phyloP scores from a whole-genome alignment of 108 stramenopile genomes.

The Parmales sp. region DNA sequence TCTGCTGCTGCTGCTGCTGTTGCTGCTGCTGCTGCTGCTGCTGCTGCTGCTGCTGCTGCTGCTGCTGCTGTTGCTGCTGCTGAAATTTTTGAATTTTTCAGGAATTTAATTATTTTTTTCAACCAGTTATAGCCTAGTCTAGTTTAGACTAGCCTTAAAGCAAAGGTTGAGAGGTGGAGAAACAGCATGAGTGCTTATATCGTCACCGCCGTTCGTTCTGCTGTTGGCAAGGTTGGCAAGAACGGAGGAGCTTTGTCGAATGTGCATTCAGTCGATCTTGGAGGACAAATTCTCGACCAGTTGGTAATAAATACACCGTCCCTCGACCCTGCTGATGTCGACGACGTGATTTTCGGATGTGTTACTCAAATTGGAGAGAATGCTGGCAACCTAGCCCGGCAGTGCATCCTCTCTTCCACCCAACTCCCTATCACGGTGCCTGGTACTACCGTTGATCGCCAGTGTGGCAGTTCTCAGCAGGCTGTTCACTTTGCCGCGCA shows the following conservation, averaged over 20 bases:
- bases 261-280: neutral
- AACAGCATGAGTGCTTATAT: neutral
- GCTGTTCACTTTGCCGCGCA: conserved; percentile 17
- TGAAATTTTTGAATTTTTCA: too few relatives aligned
- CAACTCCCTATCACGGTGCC: conserved; percentile 28
- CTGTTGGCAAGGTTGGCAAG: neutral
- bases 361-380: conserved; percentile 21
- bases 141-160: too few relatives aligned
- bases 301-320: neutral
- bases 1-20: too few relatives aligned
- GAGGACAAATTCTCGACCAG: neutral
- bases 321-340: conserved; percentile 17
- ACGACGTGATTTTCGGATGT: conserved; percentile 24
- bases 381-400: conserved; percentile 22
- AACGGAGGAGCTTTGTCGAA: neutral
- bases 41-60: too few relatives aligned
- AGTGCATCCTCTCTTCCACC: conserved; percentile 16
- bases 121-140: too few relatives aligned
- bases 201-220: neutral
- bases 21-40: too few relatives aligned
- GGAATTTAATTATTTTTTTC: too few relatives aligned
- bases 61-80: too few relatives aligned
- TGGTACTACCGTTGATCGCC: conserved; percentile 37
- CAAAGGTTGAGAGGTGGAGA: too few relatives aligned
- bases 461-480: conserved; percentile 30